Conservation (phyloP, 140 eudicot genomes). For the Oenanthe javanica region DNA sequence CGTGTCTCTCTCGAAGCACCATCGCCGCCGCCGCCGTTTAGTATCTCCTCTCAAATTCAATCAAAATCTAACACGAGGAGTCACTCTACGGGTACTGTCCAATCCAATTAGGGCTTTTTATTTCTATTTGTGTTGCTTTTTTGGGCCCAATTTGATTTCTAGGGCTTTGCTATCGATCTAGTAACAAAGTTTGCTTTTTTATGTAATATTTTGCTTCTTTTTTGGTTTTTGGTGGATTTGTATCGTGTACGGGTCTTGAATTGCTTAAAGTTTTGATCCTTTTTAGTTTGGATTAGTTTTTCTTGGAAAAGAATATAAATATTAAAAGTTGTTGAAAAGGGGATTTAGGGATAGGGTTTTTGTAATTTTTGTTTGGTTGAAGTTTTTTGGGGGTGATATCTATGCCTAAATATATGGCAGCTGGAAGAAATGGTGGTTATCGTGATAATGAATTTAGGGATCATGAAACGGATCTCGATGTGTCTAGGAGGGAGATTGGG, state of each 20-base stretch:
- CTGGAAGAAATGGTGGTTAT: constrained; percentile 77
- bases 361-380: constrained; percentile 20
- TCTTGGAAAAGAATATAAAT: background rate
- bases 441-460: constrained; percentile 56
- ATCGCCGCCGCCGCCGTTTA: constrained; percentile 27
- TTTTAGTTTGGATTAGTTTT: background rate
- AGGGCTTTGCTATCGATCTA: constrained; percentile 20
- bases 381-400: constrained; percentile 11
- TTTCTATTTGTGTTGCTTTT: background rate
- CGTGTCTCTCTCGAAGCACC: constrained; percentile 17
- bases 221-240: background rate
- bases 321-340: background rate
- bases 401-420: constrained; percentile 58
- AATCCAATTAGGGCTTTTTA: background rate
- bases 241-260: constrained; percentile 6
- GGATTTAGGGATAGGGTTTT: constrained; percentile 30
- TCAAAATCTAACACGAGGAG: constrained; percentile 7
- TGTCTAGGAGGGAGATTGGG: constrained; percentile 26
- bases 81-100: background rate
- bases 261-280: background rate
- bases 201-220: background rate
- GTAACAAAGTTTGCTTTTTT: background rate
- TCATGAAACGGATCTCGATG: constrained; percentile 40
- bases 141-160: constrained; percentile 10
- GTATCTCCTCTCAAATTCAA: background rate